These are phyloP conservation scores for Seminavis robusta DNA, from an alignment of 108 stramenopile genomes.

Conservation along the genomic window DNA sequence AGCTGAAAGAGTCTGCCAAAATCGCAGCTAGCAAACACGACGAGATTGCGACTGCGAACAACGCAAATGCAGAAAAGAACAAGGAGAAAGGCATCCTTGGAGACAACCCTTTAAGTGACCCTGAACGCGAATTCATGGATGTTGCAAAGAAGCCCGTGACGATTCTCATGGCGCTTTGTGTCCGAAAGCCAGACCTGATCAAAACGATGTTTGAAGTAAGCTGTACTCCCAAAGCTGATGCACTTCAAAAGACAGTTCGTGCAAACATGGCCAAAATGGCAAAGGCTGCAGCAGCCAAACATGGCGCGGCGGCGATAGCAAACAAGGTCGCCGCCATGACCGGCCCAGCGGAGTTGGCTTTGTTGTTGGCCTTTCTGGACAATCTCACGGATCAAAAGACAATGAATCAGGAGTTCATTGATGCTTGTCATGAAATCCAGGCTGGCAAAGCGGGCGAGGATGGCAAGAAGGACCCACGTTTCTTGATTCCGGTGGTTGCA, in stretches of 20 bases:
- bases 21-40: conserved; percentile 55
- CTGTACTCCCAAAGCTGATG: conserved; percentile 63
- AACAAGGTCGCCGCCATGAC: conserved; percentile 60
- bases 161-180: conserved; percentile 82
- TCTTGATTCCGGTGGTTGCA: conserved; percentile 73
- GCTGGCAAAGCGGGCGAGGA: conserved; percentile 43
- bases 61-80: conserved; percentile 40
- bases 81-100: conserved; percentile 19
- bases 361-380: conserved; percentile 81
- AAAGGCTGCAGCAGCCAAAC: conserved; percentile 68
- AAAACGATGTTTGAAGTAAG: conserved; percentile 62
- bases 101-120: conserved; percentile 51
- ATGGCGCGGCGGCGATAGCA: conserved; percentile 77
- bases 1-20: conserved; percentile 47
- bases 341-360: conserved; percentile 46
- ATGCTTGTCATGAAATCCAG: conserved; percentile 83
- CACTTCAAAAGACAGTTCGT: conserved; percentile 68
- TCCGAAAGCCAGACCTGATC: conserved; percentile 73
- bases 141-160: conserved; percentile 60
- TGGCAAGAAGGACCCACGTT: conserved; percentile 66
- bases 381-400: conserved; percentile 55
- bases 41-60: conserved; percentile 48
- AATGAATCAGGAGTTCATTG: conserved; percentile 70
- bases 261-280: conserved; percentile 80
- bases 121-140: conserved; percentile 70